A percentile compares a stretch with the other conserved stretches of the same genome.
Conservation (phyloP, 2,329 filamentous ascomycete genomes). For the Colletotrichum sp. region DNA sequence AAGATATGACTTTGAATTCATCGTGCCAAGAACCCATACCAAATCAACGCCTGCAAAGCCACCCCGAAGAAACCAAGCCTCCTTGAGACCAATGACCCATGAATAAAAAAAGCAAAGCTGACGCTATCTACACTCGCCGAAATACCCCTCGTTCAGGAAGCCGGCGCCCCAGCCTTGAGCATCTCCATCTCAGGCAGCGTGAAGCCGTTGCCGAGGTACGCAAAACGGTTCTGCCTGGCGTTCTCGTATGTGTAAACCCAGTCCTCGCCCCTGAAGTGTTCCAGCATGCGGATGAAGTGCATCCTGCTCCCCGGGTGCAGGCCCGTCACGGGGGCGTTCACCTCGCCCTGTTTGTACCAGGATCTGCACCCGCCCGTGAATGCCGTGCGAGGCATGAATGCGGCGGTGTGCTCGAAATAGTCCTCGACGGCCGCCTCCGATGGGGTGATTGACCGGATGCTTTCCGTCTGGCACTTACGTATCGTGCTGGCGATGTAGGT, state of each 20-base stretch:
- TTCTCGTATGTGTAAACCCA: slow-evolving; percentile 54
- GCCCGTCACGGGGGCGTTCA: slow-evolving; percentile 50
- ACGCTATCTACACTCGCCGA: not conserved
- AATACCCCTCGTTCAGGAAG: not conserved
- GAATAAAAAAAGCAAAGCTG: not conserved
- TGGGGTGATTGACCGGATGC: slow-evolving; percentile 50
- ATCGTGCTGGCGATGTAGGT: slow-evolving; percentile 55
- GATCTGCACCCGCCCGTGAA: slow-evolving; percentile 53
- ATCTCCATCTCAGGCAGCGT: slow-evolving; percentile 44
- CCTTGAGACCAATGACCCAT: no score
- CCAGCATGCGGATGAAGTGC: slow-evolving; percentile 60
- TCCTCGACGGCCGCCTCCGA: slow-evolving; percentile 52
- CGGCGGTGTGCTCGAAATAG: slow-evolving; percentile 52
- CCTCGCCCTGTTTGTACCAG: slow-evolving; percentile 55
- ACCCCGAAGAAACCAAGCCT: not conserved
- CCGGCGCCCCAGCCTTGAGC: slow-evolving; percentile 12
- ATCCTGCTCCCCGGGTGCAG: slow-evolving; percentile 56
- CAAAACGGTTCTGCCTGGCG: slow-evolving; percentile 46
- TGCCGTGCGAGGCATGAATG: slow-evolving; percentile 59
- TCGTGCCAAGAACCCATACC: not conserved
- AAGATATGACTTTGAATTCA: not conserved
- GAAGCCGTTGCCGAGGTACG: slow-evolving; percentile 59
- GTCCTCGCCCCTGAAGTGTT: slow-evolving; percentile 54
- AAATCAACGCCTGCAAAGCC: slow-evolving; percentile 15
- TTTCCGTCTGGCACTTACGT: slow-evolving; percentile 54